Base-by-base conservation (phyloP, 2,329 filamentous ascomycete species). In the Graphilbum sp. region DNA sequence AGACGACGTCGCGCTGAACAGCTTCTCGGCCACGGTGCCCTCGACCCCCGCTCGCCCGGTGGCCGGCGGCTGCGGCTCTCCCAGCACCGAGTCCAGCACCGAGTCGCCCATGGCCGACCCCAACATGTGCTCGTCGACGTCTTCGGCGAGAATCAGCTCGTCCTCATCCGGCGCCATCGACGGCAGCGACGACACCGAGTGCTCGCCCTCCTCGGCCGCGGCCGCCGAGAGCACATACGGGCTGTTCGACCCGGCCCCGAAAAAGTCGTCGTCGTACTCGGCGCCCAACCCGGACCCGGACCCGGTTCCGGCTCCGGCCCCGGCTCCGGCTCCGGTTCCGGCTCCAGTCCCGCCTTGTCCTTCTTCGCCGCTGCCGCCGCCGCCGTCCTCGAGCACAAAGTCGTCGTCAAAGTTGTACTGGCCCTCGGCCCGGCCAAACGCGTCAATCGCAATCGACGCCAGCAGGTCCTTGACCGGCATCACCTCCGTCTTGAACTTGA, bases 381-480 rank as follows among this genome's bases (percentile, higher is more conserved):
- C 7, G 38, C 67, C 63, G 36, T 66, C 59, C 2, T 65, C 67
- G 10, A 67, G 57, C 2, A 63, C 66, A 52, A 79, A 79, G 45
- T 75, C 75, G 42, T 70, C 69, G 44, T 75, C 75, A 46, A 70
- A 70, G 42, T 74, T 68, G 44, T 73, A 78, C 31, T 72, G 68
- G 9, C 71, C 70, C 44, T 75, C 68, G 0, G 71, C 62, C 41
- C 57, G 66, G 4, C 70, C 69, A 53, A 93, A 86, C 0, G 84
- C 83, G 54, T 95, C 83, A 1, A 83, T 83, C 7, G 83, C 83
- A 47, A 98, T 85, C 0, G 88, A 95, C 5, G 85, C 79, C 43
- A 98, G 71, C 58, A 98, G 74, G 47, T 96, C 81, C 49, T 90
- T 66, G 7, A 98, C 71, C 0, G 86, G 86, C 42, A 94, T 75